A percentile compares a stretch with the other conserved stretches of the same genome.
phyloP scores from a whole-genome alignment of 345 rosid species.

The Bretschneidera sinensis region DNA sequence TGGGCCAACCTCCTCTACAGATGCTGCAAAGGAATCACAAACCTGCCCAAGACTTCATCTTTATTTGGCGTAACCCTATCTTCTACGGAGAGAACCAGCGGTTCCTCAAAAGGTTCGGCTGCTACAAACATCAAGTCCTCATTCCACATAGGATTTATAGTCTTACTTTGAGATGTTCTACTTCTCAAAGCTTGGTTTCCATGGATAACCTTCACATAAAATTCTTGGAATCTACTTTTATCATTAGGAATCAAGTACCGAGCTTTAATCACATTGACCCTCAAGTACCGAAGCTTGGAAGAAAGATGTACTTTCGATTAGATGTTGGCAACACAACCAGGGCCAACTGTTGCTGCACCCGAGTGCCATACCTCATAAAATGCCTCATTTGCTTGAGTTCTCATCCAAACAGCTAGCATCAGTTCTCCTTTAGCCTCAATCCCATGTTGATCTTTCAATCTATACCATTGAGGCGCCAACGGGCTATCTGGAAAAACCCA shows the following conservation, averaged over 20 bases:
- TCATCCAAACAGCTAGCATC: slow-evolving; percentile 99
- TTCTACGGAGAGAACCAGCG: slow-evolving; percentile 65
- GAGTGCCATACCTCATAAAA: slow-evolving; percentile 98
- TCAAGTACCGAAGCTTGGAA: slow-evolving; percentile 92
- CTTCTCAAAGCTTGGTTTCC: slow-evolving; percentile 74
- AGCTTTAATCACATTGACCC: slow-evolving; percentile 93
- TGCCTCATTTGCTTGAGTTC: slow-evolving; percentile 97
- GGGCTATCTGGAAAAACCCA: slow-evolving; percentile 95
- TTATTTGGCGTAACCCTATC: slow-evolving; percentile 68
- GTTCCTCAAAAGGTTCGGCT: slow-evolving; percentile 91
- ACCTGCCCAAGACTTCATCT: slow-evolving; percentile 67
- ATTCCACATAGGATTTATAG: slow-evolving; percentile 89
- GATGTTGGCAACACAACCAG: slow-evolving; percentile 51
- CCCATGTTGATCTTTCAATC: slow-evolving; percentile 74
- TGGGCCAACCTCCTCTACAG: slow-evolving; percentile 83
- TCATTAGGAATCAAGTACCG: slow-evolving; percentile 78
- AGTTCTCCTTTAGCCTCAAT: slow-evolving; percentile 75
- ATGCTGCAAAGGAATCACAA: slow-evolving; percentile 48
- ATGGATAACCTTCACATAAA: slow-evolving; percentile 60
- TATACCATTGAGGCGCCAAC: slow-evolving; percentile 94
- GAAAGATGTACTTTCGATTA: slow-evolving; percentile 90
- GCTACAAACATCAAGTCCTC: slow-evolving; percentile 95
- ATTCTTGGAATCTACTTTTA: slow-evolving; percentile 78
- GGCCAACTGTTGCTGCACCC: slow-evolving; percentile 77
- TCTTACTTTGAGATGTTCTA: slow-evolving; percentile 54